Evolutionary conservation across 2,329 filamentous ascomycete species (phyloP).

Genomic region (Cordyceps militaris): DNA sequence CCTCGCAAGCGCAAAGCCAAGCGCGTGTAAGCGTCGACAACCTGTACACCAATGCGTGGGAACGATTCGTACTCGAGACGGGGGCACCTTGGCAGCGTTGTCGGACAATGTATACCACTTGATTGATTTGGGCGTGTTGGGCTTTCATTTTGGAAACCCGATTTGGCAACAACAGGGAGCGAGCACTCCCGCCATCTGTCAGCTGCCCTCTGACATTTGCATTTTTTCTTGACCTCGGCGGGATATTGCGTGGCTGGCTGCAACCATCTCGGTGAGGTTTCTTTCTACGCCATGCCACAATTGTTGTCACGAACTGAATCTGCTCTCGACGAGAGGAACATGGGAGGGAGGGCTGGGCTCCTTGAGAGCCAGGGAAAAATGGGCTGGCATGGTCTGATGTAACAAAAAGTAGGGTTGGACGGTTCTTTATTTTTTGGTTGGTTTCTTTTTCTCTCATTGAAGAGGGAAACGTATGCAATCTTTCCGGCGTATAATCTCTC

Average conservation of each 20-base stretch:
- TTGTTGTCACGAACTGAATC: neutral
- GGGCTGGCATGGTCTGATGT: neutral
- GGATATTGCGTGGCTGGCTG: neutral
- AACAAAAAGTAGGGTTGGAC: neutral
- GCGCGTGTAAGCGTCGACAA: constrained; percentile 4
- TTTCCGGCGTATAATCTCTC: neutral
- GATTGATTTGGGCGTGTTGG: neutral
- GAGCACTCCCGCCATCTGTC: constrained; percentile 4
- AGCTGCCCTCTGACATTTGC: constrained; percentile 10
- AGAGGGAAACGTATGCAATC: neutral
- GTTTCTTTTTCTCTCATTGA: neutral
- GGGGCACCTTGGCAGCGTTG: too few relatives aligned
- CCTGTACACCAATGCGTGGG: neutral
- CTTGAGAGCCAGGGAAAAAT: neutral
- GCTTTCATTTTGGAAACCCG: neutral
- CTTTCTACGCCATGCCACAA: neutral
- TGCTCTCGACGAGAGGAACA: neutral
- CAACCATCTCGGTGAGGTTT: neutral
- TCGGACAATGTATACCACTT: neutral
- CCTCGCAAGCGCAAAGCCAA: constrained; percentile 35
- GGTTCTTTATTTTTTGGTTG: neutral
- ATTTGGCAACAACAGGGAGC: constrained; percentile 8
- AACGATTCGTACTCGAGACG: neutral
- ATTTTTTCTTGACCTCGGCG: neutral
- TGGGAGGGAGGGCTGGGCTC: neutral